phyloP scores from a whole-genome alignment of 140 eudicot genomes.

The Flaveria floridana region DNA sequence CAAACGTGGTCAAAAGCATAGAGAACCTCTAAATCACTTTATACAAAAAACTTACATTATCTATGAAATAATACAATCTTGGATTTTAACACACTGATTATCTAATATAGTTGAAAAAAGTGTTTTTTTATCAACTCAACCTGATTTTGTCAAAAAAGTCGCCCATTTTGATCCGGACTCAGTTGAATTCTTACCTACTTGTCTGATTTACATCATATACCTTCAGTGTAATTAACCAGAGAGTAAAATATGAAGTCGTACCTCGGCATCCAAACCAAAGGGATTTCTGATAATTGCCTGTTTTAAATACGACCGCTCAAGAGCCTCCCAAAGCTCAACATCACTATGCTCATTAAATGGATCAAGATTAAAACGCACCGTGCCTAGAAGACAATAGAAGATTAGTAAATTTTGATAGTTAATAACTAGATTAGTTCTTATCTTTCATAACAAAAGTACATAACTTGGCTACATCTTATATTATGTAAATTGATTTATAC shows the following conservation, averaged over 20 bases:
- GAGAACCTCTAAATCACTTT: background rate
- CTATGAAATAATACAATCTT: background rate
- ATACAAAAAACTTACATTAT: background rate
- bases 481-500: background rate
- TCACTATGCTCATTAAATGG: constrained; percentile 92
- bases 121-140: too few relatives aligned
- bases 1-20: background rate
- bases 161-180: background rate
- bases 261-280: constrained; percentile 93
- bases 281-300: constrained; percentile 69
- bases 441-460: background rate
- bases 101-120: background rate
- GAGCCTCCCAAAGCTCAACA: constrained; percentile 96
- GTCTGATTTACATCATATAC: background rate
- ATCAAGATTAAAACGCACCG: constrained; percentile 93
- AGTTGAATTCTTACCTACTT: background rate
- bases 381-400: constrained; percentile 44
- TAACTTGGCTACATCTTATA: background rate
- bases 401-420: constrained; percentile 3
- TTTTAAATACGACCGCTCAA: constrained; percentile 84
- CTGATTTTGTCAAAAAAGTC: background rate
- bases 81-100: background rate
- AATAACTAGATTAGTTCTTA: background rate
- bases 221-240: constrained; percentile 1
- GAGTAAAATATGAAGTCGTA: constrained; percentile 32